phyloP scores from a whole-genome alignment of 352 stramenopile genomes.

The Globisporangium sylvaticum region DNA sequence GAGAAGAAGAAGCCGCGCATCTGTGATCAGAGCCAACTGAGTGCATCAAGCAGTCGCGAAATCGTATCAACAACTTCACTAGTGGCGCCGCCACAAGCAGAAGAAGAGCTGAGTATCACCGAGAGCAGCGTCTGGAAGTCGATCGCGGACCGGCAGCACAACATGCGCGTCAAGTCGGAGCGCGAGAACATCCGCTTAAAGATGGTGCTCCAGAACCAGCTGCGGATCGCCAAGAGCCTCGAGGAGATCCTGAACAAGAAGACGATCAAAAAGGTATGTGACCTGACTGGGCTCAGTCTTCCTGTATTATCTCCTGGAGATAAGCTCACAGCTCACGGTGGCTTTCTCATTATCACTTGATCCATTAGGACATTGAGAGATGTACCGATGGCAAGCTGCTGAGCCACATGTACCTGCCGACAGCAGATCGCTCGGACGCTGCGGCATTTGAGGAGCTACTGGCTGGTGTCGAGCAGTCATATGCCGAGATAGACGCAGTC shows the following conservation, averaged over 20 bases:
- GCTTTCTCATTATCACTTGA: neutral
- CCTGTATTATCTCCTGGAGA: too few species aligned
- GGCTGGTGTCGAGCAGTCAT: neutral
- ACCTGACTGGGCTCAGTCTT: neutral
- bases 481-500: neutral
- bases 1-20: neutral
- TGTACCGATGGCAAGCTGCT: neutral
- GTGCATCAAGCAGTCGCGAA: too few species aligned
- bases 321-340: too few species aligned
- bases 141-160: conserved; percentile 1
- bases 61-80: too few species aligned
- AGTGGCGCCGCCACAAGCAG: neutral
- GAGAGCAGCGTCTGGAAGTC: conserved; percentile 7
- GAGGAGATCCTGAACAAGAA: conserved; percentile 38
- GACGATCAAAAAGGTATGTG: neutral
- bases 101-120: neutral
- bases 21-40: too few species aligned
- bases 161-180: conserved; percentile 17
- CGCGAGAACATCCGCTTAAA: conserved; percentile 51
- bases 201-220: conserved; percentile 41
- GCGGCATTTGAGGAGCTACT: neutral
- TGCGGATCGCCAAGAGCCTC: conserved; percentile 41
- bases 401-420: neutral
- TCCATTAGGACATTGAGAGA: neutral
- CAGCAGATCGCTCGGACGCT: neutral